Base-by-base conservation (phyloP, 2,329 filamentous ascomycete species). In the Diaporthe vexans region DNA sequence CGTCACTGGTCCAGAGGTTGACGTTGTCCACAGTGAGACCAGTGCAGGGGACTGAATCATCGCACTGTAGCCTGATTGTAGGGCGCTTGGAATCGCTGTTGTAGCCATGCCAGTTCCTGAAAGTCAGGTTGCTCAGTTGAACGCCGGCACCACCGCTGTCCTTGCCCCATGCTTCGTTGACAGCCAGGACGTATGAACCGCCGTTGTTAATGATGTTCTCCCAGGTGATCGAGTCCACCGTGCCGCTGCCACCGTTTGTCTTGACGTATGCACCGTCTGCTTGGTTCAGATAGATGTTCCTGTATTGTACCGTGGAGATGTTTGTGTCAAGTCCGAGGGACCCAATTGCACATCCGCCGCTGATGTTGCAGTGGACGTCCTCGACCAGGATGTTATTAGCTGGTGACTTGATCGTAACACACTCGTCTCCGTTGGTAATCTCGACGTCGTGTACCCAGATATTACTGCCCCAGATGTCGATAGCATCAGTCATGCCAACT, bases 401-500 rank as follows among this genome's bases (percentile, higher is more conserved):
- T 0, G 86, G 86, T 26, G 82, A 85, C 82, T 86, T 91, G 75
- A 90, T 87, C 2, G 88, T 90, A 0, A 91, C 88, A 77, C 88
- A 90, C 77, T 91, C 89, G 77, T 91, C 88, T 79, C 90, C 90
- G 83, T 90, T 91, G 43, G 88, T 89, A 2, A 90, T 88, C 82
- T 88, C 86, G 69, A 90, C 84, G 79, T 91, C 88, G 77, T 90
- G 88, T 56, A 90, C 81, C 85, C 87, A 89, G 73, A 90, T 85
- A 74, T 90, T 89, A 43, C 80, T 85, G 15, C 85, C 84, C 83
- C 85, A 88, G 7, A 90, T 83, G 77, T 90, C 87, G 71, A 90
- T 85, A 7, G 88, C 89, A 77, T 90, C 88, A n/a, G 90, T 81
- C 67, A 85, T 85, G 48, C 87, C 87, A 76, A 80, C 78, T 61